Percentiles rank a stretch among this genome's conserved stretches.
These are phyloP conservation scores for Penicillium lagena DNA, from an alignment of 495 filamentous ascomycete species.

Conservation along the genomic window DNA sequence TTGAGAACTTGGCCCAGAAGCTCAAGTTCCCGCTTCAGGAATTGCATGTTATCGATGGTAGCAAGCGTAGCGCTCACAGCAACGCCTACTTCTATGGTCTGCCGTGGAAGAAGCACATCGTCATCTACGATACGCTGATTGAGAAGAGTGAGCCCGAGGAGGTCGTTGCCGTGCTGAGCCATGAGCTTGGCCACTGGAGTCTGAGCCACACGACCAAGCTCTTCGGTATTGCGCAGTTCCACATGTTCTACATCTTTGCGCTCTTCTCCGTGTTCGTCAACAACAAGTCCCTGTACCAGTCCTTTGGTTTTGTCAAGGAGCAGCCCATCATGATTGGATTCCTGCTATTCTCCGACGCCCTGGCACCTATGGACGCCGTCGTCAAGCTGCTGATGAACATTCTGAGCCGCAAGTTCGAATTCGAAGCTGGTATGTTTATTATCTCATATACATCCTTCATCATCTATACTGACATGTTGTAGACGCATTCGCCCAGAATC, in stretches of 20 bases:
- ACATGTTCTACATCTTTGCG: conserved; percentile 94
- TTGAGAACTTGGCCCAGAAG: conserved; percentile 76
- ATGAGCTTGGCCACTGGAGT: conserved; percentile 96
- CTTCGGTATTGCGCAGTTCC: conserved; percentile 79
- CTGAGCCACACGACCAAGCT: conserved; percentile 90
- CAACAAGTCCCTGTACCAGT: conserved; percentile 81
- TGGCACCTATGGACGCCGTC: conserved; percentile 84
- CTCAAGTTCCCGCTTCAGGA: conserved; percentile 87
- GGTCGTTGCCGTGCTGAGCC: conserved; percentile 89
- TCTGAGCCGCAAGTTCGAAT: conserved; percentile 87
- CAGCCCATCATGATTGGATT: conserved; percentile 95
- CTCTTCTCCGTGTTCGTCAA: conserved; percentile 97
- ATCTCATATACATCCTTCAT: neutral
- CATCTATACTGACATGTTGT: conserved; percentile 3
- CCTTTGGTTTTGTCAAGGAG: conserved; percentile 82
- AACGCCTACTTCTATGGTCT: conserved; percentile 98
- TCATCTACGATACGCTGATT: conserved; percentile 95
- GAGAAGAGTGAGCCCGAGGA: conserved; percentile 89
- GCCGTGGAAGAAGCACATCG: conserved; percentile 99
- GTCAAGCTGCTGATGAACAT: conserved; percentile 96
- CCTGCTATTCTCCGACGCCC: conserved; percentile 89
- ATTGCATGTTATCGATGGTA: conserved; percentile 93
- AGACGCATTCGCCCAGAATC: conserved; percentile 76
- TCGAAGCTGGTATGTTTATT: conserved; percentile 69
- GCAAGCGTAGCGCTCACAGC: conserved; percentile 93